Conservation (phyloP, 129 eudicot species). For the Centaurea solstitialis region DNA sequence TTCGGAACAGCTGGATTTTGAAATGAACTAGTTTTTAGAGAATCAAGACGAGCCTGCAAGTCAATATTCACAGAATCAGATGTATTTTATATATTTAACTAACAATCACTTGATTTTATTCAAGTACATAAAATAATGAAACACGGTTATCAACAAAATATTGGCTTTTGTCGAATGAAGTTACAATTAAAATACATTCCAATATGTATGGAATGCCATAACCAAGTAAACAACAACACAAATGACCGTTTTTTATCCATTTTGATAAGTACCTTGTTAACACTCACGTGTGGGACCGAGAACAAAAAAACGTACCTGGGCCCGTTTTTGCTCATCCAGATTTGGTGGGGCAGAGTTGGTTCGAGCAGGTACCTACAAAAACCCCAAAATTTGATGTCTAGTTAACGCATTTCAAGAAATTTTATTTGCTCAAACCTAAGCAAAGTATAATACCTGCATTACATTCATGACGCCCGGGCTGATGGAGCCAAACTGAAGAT, state of each 20-base stretch:
- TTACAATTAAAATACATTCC: background rate
- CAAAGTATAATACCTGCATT: slow-evolving; percentile 62
- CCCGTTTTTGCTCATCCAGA: slow-evolving; percentile 84
- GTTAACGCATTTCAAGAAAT: background rate
- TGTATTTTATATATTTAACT: background rate
- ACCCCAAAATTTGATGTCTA: background rate
- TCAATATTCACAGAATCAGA: background rate
- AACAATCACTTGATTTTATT: background rate
- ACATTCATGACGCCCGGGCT: slow-evolving; percentile 71
- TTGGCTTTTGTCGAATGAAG: background rate
- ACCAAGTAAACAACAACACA: background rate
- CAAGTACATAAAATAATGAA: background rate
- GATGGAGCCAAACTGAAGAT: slow-evolving; percentile 91
- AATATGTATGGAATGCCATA: slow-evolving; percentile 1
- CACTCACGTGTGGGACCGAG: background rate
- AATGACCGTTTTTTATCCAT: background rate
- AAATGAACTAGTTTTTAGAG: slow-evolving; percentile 45
- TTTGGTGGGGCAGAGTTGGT: slow-evolving; percentile 95
- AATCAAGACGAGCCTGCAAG: slow-evolving; percentile 62
- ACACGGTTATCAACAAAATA: background rate
- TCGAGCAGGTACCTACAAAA: slow-evolving; percentile 77
- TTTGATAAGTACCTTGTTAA: background rate
- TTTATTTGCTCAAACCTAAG: slow-evolving; percentile 1
- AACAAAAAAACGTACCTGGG: slow-evolving; percentile 58
- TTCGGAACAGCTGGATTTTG: slow-evolving; percentile 59